Evolutionary conservation across 2,329 filamentous ascomycete species (phyloP).

Genomic region (Beauveria asiatica): DNA sequence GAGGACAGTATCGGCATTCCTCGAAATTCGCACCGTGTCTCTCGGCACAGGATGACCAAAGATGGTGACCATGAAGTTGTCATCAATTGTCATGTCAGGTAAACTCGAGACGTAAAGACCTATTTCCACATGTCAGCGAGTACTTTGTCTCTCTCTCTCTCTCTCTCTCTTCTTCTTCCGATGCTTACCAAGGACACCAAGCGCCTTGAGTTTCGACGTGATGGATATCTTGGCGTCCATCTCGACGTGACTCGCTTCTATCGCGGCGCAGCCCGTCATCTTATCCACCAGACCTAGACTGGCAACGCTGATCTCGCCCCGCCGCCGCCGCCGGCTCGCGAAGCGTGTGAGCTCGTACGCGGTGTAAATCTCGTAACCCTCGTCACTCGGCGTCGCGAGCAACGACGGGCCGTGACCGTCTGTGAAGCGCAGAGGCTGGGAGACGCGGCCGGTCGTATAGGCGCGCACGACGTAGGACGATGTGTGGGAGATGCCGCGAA

Average conservation of each 20-base stretch:
- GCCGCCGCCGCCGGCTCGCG: conserved; percentile 25
- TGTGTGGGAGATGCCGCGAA: not conserved
- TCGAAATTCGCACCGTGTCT: conserved; percentile 53
- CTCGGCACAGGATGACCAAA: conserved; percentile 61
- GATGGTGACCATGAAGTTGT: conserved; percentile 67
- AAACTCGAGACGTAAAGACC: conserved; percentile 72
- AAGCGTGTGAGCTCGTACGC: conserved; percentile 60
- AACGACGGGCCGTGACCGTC: not conserved
- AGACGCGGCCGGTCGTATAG: conserved; percentile 5
- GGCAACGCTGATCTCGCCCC: conserved; percentile 43
- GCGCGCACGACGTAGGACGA: conserved; percentile 3
- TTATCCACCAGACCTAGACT: conserved; percentile 75
- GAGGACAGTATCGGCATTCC: conserved; percentile 50
- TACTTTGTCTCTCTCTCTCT: not conserved
- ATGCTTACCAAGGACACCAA: conserved; percentile 60
- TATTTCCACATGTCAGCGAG: not conserved
- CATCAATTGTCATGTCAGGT: conserved; percentile 47
- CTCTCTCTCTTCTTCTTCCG: no score
- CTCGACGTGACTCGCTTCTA: conserved; percentile 54
- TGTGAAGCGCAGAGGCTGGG: not conserved
- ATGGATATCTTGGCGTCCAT: conserved; percentile 49
- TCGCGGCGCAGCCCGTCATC: conserved; percentile 80
- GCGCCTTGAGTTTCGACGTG: conserved; percentile 65
- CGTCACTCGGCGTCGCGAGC: conserved; percentile 27
- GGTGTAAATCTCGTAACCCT: conserved; percentile 74